phyloP scores from a whole-genome alignment of 2,329 filamentous ascomycete species.

The Helotiales sp. region DNA sequence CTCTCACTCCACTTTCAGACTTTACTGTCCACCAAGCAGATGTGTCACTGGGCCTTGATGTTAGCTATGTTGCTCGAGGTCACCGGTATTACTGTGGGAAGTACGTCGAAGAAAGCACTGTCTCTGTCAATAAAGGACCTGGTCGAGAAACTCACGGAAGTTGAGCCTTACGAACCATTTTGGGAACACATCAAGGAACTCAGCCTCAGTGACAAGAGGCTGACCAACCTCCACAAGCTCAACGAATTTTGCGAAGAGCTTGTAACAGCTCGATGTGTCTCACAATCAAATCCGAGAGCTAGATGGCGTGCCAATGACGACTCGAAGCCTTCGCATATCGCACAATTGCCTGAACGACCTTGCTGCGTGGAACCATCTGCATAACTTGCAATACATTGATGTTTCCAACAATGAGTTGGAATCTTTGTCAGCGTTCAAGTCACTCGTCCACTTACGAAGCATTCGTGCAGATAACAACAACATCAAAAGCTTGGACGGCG shows the following conservation, averaged over 20 bases:
- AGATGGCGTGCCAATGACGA: conserved; percentile 73
- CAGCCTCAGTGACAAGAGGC: conserved; percentile 71
- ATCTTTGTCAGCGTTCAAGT: conserved; percentile 77
- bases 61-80: conserved; percentile 71
- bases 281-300: conserved; percentile 81
- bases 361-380: conserved; percentile 84
- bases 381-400: conserved; percentile 91
- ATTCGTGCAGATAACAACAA: conserved; percentile 84
- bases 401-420: conserved; percentile 85
- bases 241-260: conserved; percentile 84
- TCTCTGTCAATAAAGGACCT: conserved; percentile 82
- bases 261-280: conserved; percentile 80
- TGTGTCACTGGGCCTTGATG: conserved; percentile 73
- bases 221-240: conserved; percentile 82
- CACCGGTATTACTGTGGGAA: conserved; percentile 54
- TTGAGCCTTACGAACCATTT: conserved; percentile 87
- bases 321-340: conserved; percentile 75
- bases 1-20: conserved; percentile 84
- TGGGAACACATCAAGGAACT: conserved; percentile 89
- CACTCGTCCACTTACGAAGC: conserved; percentile 81
- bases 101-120: conserved; percentile 69
- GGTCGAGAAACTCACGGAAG: conserved; percentile 87
- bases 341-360: conserved; percentile 82
- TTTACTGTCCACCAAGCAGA: conserved; percentile 87
- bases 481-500: conserved; percentile 76